Evolutionary conservation across 345 rosid species (phyloP).

Genomic region (Rhizophora apiculata): DNA sequence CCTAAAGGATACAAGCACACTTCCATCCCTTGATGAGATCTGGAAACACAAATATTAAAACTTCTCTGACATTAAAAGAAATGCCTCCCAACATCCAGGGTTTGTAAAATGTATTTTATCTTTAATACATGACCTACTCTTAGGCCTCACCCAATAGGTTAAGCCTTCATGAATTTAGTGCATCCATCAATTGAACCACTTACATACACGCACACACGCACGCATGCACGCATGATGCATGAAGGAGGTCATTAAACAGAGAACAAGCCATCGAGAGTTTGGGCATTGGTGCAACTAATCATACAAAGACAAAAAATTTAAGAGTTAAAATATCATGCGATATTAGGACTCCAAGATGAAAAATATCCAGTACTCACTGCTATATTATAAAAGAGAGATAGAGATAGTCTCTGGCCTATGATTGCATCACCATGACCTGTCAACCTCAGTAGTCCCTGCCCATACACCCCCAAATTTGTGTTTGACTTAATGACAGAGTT

Average conservation of each 20-base stretch:
- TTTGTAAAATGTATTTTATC: neutral
- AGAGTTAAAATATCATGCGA: neutral
- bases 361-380: conserved; percentile 56
- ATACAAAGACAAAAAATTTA: neutral
- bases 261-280: neutral
- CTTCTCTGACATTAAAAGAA: neutral
- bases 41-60: too few species aligned
- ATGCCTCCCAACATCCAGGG: neutral
- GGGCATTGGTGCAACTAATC: neutral
- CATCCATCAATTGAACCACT: neutral
- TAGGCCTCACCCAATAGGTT: too few species aligned
- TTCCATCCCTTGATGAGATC: too few species aligned
- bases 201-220: too few species aligned
- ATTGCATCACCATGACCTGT: conserved; percentile 89
- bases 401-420: conserved; percentile 86
- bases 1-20: neutral
- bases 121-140: neutral
- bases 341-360: neutral
- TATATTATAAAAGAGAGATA: conserved; percentile 90
- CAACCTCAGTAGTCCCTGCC: conserved; percentile 82
- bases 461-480: conserved; percentile 82
- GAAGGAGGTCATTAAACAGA: neutral
- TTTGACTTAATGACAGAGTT: conserved; percentile 79
- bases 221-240: neutral
- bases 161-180: too few species aligned